Evolutionary conservation across 2,329 filamentous ascomycete species (phyloP).

Genomic region (Tolypocladium paradoxum): DNA sequence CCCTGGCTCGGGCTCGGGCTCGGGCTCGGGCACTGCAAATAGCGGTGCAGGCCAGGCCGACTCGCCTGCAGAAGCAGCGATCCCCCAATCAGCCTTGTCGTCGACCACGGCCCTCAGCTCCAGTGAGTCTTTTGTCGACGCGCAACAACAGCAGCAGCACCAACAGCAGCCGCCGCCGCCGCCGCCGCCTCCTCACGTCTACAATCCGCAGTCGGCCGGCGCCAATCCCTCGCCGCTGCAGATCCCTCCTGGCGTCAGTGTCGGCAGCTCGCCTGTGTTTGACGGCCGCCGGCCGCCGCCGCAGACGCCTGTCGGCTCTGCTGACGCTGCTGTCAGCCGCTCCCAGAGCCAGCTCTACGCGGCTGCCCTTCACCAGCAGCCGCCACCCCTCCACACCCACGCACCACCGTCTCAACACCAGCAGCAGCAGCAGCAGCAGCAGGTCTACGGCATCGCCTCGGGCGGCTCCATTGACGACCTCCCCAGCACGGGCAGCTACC

Average conservation of each 20-base stretch:
- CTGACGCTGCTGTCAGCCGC: conserved; percentile 29
- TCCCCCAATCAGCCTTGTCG: conserved; percentile 36
- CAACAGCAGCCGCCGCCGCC: conserved; percentile 12
- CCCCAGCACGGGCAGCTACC: conserved; percentile 7
- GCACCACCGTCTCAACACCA: conserved; percentile 16
- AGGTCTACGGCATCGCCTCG: conserved; percentile 18
- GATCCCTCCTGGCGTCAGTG: conserved; percentile 15
- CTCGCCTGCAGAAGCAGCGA: conserved; percentile 17
- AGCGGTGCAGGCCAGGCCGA: conserved; percentile 12
- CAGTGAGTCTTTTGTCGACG: conserved; percentile 33
- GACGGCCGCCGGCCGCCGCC: conserved; percentile 25
- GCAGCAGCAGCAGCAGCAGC: conserved; percentile 18
- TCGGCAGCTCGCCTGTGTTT: conserved; percentile 14
- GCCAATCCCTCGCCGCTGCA: conserved; percentile 19
- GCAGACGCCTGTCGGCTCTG: conserved; percentile 26
- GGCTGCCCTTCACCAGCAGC: conserved; percentile 16
- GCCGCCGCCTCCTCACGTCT: conserved; percentile 20
- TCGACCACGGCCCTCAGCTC: conserved; percentile 33
- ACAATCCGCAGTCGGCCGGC: conserved; percentile 16
- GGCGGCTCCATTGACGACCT: conserved; percentile 14
- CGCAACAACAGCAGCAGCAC: conserved; percentile 14
- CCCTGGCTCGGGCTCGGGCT: background rate
- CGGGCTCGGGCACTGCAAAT: background rate
- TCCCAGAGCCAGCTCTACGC: conserved; percentile 42
- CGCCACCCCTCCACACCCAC: conserved; percentile 6